These are phyloP conservation scores for Calonectria pseudoturangicola DNA, from an alignment of 2,329 filamentous ascomycete genomes.

Conservation along the genomic window DNA sequence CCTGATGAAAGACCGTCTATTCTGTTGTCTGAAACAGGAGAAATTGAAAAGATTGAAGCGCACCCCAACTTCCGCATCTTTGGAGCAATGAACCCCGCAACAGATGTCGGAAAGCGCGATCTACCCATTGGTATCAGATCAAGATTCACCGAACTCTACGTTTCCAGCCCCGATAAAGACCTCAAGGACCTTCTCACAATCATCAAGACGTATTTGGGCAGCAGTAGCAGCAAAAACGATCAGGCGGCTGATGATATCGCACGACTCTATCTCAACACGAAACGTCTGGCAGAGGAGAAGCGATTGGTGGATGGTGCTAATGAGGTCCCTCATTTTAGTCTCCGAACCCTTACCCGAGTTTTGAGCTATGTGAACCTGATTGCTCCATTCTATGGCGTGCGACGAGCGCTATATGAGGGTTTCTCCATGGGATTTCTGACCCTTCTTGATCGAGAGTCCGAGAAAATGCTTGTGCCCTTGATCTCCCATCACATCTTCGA, in stretches of 20 bases:
- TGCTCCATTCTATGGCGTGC: constrained; percentile 86
- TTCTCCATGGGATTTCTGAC: constrained; percentile 99
- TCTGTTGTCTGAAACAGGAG: constrained; percentile 92
- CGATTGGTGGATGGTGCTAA: constrained; percentile 94
- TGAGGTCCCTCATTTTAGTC: constrained; percentile 96
- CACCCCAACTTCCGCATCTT: constrained; percentile 97
- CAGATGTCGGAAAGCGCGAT: constrained; percentile 97
- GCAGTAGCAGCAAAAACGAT: constrained; percentile 81
- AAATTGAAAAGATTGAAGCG: constrained; percentile 90
- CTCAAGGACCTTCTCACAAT: constrained; percentile 90
- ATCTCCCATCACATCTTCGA: constrained; percentile 88
- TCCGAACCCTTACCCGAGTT: constrained; percentile 93
- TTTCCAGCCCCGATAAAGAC: constrained; percentile 91
- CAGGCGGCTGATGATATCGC: constrained; percentile 88
- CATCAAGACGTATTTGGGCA: constrained; percentile 90
- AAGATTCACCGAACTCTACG: constrained; percentile 96
- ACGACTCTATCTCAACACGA: constrained; percentile 90
- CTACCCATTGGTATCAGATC: constrained; percentile 91
- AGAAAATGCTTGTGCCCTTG: constrained; percentile 84
- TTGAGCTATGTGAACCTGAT: constrained; percentile 92
- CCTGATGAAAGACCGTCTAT: constrained; percentile 85
- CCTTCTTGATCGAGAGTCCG: constrained; percentile 87
- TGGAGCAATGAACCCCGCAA: constrained; percentile 99
- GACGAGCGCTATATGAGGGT: constrained; percentile 92
- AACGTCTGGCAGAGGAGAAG: constrained; percentile 86